Evolutionary conservation across 2,329 filamentous ascomycete genomes (phyloP).

Genomic region (Clarireedia paspali): DNA sequence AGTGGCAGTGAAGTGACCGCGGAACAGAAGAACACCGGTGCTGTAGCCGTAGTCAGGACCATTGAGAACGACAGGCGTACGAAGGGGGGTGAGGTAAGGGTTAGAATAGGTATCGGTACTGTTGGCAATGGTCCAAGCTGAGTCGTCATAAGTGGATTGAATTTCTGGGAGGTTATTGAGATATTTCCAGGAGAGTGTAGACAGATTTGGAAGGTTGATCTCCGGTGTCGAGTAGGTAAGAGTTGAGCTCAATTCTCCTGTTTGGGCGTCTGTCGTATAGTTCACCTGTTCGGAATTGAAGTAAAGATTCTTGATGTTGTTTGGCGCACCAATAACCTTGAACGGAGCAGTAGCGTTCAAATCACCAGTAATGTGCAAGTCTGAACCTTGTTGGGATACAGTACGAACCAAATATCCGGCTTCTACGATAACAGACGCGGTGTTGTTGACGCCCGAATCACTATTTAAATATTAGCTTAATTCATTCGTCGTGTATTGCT

Average conservation of each 20-base stretch:
- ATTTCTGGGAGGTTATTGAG: constrained; percentile 67
- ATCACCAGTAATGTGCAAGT: constrained; percentile 59
- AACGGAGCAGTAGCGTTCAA: constrained; percentile 61
- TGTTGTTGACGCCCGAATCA: constrained; percentile 27
- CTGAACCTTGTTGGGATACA: constrained; percentile 45
- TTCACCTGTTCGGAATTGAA: constrained; percentile 48
- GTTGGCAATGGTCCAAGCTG: constrained; percentile 54
- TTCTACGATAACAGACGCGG: constrained; percentile 49
- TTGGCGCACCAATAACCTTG: constrained; percentile 59
- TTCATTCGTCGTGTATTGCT: too few species aligned
- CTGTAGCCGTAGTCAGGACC: constrained; percentile 68
- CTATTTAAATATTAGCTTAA: constrained; percentile 14
- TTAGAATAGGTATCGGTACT: constrained; percentile 50
- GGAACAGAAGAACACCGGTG: constrained; percentile 59
- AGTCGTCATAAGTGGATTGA: constrained; percentile 56
- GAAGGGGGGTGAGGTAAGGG: constrained; percentile 36
- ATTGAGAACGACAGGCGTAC: constrained; percentile 60
- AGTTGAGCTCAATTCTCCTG: constrained; percentile 42
- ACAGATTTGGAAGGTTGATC: constrained; percentile 49
- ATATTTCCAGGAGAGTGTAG: constrained; percentile 57
- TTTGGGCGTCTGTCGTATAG: constrained; percentile 35
- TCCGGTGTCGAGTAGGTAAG: constrained; percentile 43
- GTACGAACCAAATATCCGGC: constrained; percentile 58
- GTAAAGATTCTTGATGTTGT: constrained; percentile 43
- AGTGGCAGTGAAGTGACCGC: constrained; percentile 56